Conservation (phyloP, 495 filamentous ascomycete species). For the Melanomma pulvis-pyrius region DNA sequence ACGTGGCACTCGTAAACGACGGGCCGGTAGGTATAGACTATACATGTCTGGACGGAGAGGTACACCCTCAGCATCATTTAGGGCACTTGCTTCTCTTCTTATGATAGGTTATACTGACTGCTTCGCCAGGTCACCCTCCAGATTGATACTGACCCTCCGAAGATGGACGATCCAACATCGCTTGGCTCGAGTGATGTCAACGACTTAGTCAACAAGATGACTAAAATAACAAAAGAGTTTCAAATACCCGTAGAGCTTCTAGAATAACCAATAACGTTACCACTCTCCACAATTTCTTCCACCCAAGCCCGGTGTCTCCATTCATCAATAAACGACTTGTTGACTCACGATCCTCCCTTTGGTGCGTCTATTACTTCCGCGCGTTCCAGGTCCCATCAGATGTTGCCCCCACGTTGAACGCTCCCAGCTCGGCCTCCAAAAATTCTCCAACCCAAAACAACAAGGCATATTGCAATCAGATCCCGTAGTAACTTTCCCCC, state of each 20-base stretch:
- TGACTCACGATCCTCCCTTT: not conserved
- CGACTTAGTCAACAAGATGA: constrained; percentile 39
- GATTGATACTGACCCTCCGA: constrained; percentile 63
- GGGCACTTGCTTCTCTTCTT: constrained; percentile 11
- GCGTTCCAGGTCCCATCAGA: not conserved
- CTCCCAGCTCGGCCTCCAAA: too few relatives aligned
- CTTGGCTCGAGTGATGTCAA: constrained; percentile 28
- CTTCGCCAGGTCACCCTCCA: constrained; percentile 63
- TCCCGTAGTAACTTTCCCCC: not conserved
- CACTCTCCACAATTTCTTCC: not conserved
- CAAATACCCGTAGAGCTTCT: constrained; percentile 39
- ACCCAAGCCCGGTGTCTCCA: not conserved
- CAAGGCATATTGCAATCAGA: not conserved
- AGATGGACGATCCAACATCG: constrained; percentile 49
- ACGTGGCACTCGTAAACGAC: constrained; percentile 90
- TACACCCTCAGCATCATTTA: constrained; percentile 45
- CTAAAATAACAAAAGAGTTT: constrained; percentile 39
- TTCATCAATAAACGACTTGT: not conserved
- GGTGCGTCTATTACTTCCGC: not conserved
- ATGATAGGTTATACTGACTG: constrained; percentile 12
- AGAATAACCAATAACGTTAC: constrained; percentile 18
- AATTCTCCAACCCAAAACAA: not conserved
- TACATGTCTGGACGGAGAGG: constrained; percentile 66
- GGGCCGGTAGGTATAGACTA: constrained; percentile 83
- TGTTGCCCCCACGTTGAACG: too few relatives aligned